Base-by-base conservation (phyloP, 768 basidiomycete genomes). In the Tricholoma saponaceum region DNA sequence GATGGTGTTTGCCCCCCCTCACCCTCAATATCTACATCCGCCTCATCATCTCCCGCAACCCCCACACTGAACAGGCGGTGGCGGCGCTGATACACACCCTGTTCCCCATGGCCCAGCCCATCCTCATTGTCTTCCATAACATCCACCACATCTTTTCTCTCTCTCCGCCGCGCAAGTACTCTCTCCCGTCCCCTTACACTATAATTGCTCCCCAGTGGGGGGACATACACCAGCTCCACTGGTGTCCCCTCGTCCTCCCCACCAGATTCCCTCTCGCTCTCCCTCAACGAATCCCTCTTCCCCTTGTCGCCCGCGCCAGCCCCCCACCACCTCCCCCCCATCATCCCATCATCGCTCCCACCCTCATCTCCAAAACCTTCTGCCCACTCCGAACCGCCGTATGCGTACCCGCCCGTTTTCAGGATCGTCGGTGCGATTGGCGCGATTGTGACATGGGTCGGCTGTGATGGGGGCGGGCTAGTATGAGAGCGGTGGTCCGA, bases 221-320 rank as follows among this genome's bases (percentile, higher is more conserved):
- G 88, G 14, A 86, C 85, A 65, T 89, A 90, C 22, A 90, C 88
- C 61, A 90, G 76, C 59, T 88, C 86, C 37, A 89, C 85, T 1
- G 84, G 82, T 0, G 81, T 77, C 53, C 63, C 60, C 18, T 76
- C 76, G 43, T 75, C 78, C 22, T 69, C 65, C 6, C 59, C 66
- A 8, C 26, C 26, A 28, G 44, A 18, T n/a, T 69, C 65, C 9
- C 59, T 66, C 8, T 69, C 68, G 22, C 67, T 64, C 44, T 67
- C 68, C 20, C 63, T 46, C 6, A 55, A 51, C 60, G 58, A 56
- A 49, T 63, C 52, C 26, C 64, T 58, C 55, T 58, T 41, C 41
- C 64, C 60, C 46, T 58, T 56, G 44, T 58, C 49, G 14, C 35
- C 35, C 49, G 60, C 57, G 56, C 58, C 58, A 33, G 57, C 53